Conservation (phyloP, 2,329 filamentous ascomycete genomes). For the Colletotrichum horii region DNA sequence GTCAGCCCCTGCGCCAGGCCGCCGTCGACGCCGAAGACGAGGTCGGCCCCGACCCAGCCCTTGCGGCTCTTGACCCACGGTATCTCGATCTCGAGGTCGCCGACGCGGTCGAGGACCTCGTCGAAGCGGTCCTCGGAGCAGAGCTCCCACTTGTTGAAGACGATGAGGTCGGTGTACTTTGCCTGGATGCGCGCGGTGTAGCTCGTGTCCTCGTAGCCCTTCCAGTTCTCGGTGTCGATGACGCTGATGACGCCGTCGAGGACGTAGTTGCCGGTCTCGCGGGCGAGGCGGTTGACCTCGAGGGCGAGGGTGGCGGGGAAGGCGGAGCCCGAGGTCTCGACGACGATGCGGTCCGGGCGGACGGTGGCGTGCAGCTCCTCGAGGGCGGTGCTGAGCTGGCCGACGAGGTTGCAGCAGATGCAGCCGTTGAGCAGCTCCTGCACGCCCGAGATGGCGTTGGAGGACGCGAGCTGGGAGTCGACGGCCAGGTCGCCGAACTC, state of each 20-base stretch:
- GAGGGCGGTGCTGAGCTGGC: slow-evolving; percentile 83
- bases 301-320: slow-evolving; percentile 90
- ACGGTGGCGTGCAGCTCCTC: slow-evolving; percentile 67
- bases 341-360: slow-evolving; percentile 82
- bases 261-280: slow-evolving; percentile 73
- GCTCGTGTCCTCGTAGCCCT: slow-evolving; percentile 88
- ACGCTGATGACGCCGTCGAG: slow-evolving; percentile 90
- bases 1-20: slow-evolving; percentile 68
- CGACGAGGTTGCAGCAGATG: slow-evolving; percentile 98
- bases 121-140: slow-evolving; percentile 78
- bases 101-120: slow-evolving; percentile 76
- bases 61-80: slow-evolving; percentile 85
- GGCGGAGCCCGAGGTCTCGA: slow-evolving; percentile 90
- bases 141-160: slow-evolving; percentile 92
- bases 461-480: slow-evolving; percentile 88
- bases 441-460: slow-evolving; percentile 84
- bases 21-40: slow-evolving; percentile 88
- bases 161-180: slow-evolving; percentile 85
- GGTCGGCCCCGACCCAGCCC: slow-evolving; percentile 77
- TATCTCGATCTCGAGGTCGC: slow-evolving; percentile 80
- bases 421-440: slow-evolving; percentile 95
- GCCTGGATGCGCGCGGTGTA: slow-evolving; percentile 91
- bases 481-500: slow-evolving; percentile 96
- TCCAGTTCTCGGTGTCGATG: slow-evolving; percentile 94
- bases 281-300: slow-evolving; percentile 81